Evolutionary conservation across 139 green algal species (phyloP).

Genomic region (Chlamydomonas sp.): DNA sequence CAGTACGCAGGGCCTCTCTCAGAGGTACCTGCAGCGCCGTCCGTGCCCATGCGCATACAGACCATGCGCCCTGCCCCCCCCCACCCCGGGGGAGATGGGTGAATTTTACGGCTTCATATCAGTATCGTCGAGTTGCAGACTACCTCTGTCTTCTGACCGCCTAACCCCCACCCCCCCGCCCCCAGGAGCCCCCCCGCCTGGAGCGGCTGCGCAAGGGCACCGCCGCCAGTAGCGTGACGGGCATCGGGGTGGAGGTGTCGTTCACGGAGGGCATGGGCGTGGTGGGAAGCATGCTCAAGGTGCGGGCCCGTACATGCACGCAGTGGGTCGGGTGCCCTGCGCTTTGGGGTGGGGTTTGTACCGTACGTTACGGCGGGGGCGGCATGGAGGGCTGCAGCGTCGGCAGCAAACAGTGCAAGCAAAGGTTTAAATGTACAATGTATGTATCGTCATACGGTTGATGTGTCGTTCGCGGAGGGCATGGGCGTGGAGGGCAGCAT

Average conservation of each 20-base stretch:
- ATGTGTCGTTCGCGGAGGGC: conserved; percentile 65
- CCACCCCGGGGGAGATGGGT: background rate
- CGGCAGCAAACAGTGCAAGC: too few species aligned
- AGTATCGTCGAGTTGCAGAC: too few species aligned
- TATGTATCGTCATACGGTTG: too few species aligned
- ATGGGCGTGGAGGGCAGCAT: background rate
- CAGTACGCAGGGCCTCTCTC: too few species aligned
- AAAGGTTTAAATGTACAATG: too few species aligned
- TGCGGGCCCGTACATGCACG: too few species aligned
- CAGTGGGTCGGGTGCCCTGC: too few species aligned
- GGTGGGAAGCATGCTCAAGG: conserved; percentile 12
- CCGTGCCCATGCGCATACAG: too few species aligned
- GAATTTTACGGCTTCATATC: background rate
- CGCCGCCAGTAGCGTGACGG: conserved; percentile 62
- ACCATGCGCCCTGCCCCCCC: background rate
- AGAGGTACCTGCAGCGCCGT: too few species aligned
- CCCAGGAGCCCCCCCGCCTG: conserved; percentile 76
- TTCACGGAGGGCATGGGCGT: conserved; percentile 39
- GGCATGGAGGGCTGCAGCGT: too few species aligned
- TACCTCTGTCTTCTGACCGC: background rate
- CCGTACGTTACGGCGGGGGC: too few species aligned
- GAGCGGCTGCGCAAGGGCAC: conserved; percentile 65
- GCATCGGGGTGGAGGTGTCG: conserved; percentile 82
- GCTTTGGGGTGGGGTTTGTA: too few species aligned
- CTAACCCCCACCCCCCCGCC: background rate